Conservation (phyloP, 78 protist genomes). For the Speleostelium caveatum region DNA sequence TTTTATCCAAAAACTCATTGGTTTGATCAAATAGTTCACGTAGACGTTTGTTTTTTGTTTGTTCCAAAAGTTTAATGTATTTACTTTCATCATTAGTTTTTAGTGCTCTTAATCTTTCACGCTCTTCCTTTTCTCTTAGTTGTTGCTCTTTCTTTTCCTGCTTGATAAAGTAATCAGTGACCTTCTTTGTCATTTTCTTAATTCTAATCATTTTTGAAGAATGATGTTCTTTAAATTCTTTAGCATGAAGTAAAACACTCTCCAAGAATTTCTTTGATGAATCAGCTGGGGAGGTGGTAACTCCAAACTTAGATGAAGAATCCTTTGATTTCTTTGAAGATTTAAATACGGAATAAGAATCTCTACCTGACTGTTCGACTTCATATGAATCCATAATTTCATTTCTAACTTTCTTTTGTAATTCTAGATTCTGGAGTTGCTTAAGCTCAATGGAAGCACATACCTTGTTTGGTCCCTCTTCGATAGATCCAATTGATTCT, state of each 20-base stretch:
- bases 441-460: constrained; percentile 13
- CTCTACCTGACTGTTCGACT: not conserved
- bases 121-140: constrained; percentile 60
- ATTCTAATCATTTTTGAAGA: constrained; percentile 22
- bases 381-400: constrained; percentile 26
- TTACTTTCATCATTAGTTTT: constrained; percentile 79
- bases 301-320: not conserved
- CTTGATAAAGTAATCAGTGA: constrained; percentile 34
- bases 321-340: not conserved
- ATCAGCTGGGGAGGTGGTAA: not conserved
- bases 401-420: constrained; percentile 20
- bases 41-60: constrained; percentile 77
- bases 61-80: constrained; percentile 67
- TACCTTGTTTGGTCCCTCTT: constrained; percentile 6
- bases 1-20: constrained; percentile 74
- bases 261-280: constrained; percentile 2
- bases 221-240: constrained; percentile 78
- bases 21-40: constrained; percentile 77
- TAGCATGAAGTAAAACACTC: constrained; percentile 35
- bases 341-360: too few relatives aligned
- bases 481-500: not conserved
- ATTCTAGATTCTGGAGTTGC: constrained; percentile 31
- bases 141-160: constrained; percentile 63
- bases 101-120: constrained; percentile 80
- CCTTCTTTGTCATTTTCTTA: constrained; percentile 70